These are phyloP conservation scores for Ophiobolus disseminans DNA, from an alignment of 2,329 filamentous ascomycete genomes.

Conservation along the genomic window DNA sequence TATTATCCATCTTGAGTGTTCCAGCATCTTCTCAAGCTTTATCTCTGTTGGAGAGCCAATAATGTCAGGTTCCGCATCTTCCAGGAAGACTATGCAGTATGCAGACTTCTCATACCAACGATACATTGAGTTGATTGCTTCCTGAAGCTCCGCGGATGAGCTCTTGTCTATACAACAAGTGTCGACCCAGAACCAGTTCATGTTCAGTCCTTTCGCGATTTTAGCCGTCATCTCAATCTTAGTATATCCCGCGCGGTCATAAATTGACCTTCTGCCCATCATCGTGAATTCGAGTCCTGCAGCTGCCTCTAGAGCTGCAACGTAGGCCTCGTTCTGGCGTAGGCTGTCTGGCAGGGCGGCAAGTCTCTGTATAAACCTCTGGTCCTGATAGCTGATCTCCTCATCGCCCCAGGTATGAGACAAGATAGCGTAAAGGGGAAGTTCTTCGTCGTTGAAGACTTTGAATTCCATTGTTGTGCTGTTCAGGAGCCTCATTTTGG, in stretches of 20 bases:
- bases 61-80: conserved; percentile 10
- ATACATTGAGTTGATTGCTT: background rate
- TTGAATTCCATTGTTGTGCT: conserved; percentile 1
- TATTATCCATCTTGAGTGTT: conserved; percentile 1
- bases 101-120: background rate
- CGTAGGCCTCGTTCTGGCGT: background rate
- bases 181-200: conserved; percentile 27
- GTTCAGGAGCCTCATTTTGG: conserved; percentile 6
- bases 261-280: background rate
- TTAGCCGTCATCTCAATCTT: background rate
- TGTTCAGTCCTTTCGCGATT: background rate
- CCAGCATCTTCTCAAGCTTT: background rate
- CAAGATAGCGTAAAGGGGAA: conserved; percentile 22
- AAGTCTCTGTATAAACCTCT: conserved; percentile 6
- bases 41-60: background rate
- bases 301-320: background rate
- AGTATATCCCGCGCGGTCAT: background rate
- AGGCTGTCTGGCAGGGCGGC: background rate
- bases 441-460: conserved; percentile 6
- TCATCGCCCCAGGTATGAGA: conserved; percentile 21
- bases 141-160: conserved; percentile 1
- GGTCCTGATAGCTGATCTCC: conserved; percentile 19
- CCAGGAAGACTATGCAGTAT: conserved; percentile 4
- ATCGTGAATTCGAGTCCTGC: background rate
- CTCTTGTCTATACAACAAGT: conserved; percentile 31